Evolutionary conservation across 1,139 yeast genomes (phyloP).

Genomic region (Suhomyces choctaworum): DNA sequence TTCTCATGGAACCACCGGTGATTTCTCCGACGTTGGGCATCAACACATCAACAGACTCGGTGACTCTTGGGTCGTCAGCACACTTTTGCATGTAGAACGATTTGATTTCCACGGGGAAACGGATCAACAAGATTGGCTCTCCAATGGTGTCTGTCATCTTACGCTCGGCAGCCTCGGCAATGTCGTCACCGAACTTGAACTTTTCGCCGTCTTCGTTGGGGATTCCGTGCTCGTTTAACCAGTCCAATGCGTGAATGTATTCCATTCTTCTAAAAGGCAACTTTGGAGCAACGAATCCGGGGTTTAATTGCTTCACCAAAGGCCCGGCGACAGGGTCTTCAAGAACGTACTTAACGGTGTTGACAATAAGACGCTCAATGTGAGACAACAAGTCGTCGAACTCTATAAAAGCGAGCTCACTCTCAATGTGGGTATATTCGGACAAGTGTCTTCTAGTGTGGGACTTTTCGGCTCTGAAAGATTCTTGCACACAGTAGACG

Average conservation of each 20-base stretch:
- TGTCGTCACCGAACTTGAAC: slow-evolving; percentile 97
- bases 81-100: slow-evolving; percentile 98
- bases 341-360: slow-evolving; percentile 69
- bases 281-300: slow-evolving; percentile 77
- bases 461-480: slow-evolving; percentile 98
- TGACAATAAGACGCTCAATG: slow-evolving; percentile 75
- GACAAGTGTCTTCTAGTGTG: slow-evolving; percentile 98
- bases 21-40: slow-evolving; percentile 99
- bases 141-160: slow-evolving; percentile 95
- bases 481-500: slow-evolving; percentile 95
- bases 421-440: slow-evolving; percentile 96
- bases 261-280: slow-evolving; percentile 90
- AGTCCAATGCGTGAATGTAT: slow-evolving; percentile 85
- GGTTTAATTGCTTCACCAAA: slow-evolving; percentile 87
- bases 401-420: slow-evolving; percentile 82
- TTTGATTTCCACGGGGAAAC: slow-evolving; percentile 96
- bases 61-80: slow-evolving; percentile 85
- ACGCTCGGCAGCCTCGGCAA: slow-evolving; percentile 99
- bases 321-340: slow-evolving; percentile 94
- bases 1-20: slow-evolving; percentile 99
- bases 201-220: slow-evolving; percentile 91
- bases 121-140: slow-evolving; percentile 84
- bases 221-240: slow-evolving; percentile 95
- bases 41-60: slow-evolving; percentile 95
- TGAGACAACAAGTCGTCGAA: slow-evolving; percentile 87